phyloP scores from a whole-genome alignment of 805 yeast genomes.

The Ogataea wickerhamii region DNA sequence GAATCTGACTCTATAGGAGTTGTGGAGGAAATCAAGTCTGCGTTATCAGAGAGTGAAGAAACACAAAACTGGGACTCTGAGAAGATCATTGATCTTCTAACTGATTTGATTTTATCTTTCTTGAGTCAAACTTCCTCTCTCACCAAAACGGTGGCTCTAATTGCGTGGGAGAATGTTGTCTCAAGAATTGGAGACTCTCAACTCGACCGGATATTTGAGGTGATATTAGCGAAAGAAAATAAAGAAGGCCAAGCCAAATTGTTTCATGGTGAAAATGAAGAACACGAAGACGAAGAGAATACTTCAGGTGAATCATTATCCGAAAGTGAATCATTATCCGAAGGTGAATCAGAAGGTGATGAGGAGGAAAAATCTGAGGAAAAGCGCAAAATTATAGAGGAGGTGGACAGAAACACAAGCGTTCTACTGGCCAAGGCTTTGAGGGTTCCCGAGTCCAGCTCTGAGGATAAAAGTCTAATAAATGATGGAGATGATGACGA shows the following conservation, averaged over 20 bases:
- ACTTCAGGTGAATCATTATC: conserved; percentile 39
- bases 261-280: conserved; percentile 61
- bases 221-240: conserved; percentile 66
- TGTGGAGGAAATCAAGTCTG: conserved; percentile 65
- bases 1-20: conserved; percentile 73
- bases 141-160: conserved; percentile 53
- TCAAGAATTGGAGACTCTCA: conserved; percentile 42
- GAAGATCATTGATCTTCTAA: conserved; percentile 35
- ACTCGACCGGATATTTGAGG: conserved; percentile 48
- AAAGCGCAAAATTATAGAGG: conserved; percentile 30
- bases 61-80: conserved; percentile 22
- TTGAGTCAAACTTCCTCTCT: conserved; percentile 55
- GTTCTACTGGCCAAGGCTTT: conserved; percentile 67
- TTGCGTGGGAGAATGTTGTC: conserved; percentile 48
- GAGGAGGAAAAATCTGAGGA: conserved; percentile 35
- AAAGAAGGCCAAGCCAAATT: conserved; percentile 73
- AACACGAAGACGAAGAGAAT: conserved; percentile 43
- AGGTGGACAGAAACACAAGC: conserved; percentile 45
- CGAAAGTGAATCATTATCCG: conserved; percentile 22
- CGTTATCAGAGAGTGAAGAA: conserved; percentile 47
- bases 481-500: conserved; percentile 31
- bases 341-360: conserved; percentile 33
- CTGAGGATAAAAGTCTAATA: conserved; percentile 24
- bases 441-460: conserved; percentile 47
- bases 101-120: conserved; percentile 55